Percentiles rank a stretch among this genome's conserved stretches.
phyloP scores from a whole-genome alignment of 2,329 filamentous ascomycete species.

The Exserohilum rostratum region DNA sequence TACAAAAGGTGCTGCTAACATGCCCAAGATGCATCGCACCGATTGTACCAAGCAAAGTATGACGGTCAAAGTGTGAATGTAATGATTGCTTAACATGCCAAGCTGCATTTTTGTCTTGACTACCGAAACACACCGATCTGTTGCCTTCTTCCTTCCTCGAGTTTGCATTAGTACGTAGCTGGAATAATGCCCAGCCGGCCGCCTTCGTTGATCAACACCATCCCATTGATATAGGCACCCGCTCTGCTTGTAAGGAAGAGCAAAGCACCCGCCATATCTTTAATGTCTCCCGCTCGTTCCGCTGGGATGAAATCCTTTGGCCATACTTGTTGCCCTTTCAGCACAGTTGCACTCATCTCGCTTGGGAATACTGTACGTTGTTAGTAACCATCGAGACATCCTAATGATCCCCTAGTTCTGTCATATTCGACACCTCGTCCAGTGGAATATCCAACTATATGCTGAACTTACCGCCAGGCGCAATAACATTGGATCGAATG shows the following conservation, averaged over 20 bases:
- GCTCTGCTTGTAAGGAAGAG: conserved; percentile 53
- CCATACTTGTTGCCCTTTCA: neutral
- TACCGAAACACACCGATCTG: too few relatives aligned
- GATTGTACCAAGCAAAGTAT: too few relatives aligned
- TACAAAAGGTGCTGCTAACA: too few relatives aligned
- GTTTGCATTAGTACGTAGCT: conserved; percentile 16
- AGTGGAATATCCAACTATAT: neutral
- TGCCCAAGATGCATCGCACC: too few relatives aligned
- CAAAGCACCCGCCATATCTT: conserved; percentile 54
- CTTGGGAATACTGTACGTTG: conserved; percentile 17
- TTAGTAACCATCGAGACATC: neutral
- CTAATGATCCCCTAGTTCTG: neutral
- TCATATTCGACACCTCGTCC: too few relatives aligned
- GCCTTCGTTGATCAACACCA: conserved; percentile 20
- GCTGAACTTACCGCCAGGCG: conserved; percentile 48
- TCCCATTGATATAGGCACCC: conserved; percentile 44
- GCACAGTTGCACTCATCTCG: conserved; percentile 15
- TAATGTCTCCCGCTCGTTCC: conserved; percentile 46
- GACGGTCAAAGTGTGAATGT: too few relatives aligned
- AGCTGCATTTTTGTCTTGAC: too few relatives aligned
- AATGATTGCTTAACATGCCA: too few relatives aligned
- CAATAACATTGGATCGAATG: conserved; percentile 57
- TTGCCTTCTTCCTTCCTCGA: too few relatives aligned
- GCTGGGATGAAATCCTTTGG: conserved; percentile 17
- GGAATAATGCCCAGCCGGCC: conserved; percentile 17